Evolutionary conservation across 371 early-diverging fungal species (phyloP).

Genomic region (Aphelidium insulamus): DNA sequence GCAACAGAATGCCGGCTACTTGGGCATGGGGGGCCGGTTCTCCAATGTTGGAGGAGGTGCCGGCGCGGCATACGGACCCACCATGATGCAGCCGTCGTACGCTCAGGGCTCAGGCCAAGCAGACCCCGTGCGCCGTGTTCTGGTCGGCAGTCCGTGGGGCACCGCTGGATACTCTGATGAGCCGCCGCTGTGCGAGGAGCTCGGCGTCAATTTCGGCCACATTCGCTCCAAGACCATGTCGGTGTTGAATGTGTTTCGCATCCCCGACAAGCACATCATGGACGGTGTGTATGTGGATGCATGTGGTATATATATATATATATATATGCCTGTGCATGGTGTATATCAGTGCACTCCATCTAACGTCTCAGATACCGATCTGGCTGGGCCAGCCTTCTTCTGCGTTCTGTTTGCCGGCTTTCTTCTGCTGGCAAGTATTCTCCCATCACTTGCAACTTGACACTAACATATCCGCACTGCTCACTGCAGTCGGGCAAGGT

Average conservation of each 20-base stretch:
- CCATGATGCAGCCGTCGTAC: too few species aligned
- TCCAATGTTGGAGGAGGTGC: too few species aligned
- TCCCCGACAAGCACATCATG: constrained; percentile 74
- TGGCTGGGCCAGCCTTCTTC: constrained; percentile 82
- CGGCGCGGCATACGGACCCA: too few species aligned
- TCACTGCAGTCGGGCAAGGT: constrained; percentile 51
- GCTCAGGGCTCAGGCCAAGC: too few species aligned
- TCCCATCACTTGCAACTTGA: not conserved
- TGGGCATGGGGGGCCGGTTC: too few species aligned
- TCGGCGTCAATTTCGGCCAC: constrained; percentile 76
- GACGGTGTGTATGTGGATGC: too few species aligned
- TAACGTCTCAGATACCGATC: constrained; percentile 75
- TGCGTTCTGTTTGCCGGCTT: constrained; percentile 72
- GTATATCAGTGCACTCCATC: too few species aligned
- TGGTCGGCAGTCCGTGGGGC: too few species aligned
- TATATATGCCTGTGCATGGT: too few species aligned
- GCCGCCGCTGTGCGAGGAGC: constrained; percentile 71
- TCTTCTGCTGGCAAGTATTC: constrained; percentile 36
- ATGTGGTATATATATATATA: too few species aligned
- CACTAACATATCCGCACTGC: constrained; percentile 2
- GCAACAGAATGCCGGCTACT: too few species aligned
- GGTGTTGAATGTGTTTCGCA: constrained; percentile 71
- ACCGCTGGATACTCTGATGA: constrained; percentile 73
- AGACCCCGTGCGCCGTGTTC: too few species aligned
- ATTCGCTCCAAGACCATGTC: constrained; percentile 55